These are phyloP conservation scores for Aethionema arabicum DNA, from an alignment of 345 rosid genomes.

Conservation along the genomic window DNA sequence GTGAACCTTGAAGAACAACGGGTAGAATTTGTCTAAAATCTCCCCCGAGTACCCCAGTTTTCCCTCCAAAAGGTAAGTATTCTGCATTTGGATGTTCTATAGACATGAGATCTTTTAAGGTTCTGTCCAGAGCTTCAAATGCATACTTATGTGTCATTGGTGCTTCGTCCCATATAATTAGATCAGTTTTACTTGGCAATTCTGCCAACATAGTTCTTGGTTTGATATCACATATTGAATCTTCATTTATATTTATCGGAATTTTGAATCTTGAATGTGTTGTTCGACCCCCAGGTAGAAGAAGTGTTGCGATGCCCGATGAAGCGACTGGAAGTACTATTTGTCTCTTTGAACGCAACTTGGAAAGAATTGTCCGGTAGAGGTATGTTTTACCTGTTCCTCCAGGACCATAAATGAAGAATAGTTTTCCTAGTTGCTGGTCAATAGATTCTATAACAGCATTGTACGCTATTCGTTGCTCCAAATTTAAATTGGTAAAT, in stretches of 20 bases:
- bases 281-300: neutral
- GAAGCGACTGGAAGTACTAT: neutral
- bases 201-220: neutral
- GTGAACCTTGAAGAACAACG: no score
- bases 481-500: neutral
- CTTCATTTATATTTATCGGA: neutral
- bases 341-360: neutral
- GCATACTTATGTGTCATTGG: neutral
- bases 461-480: no score
- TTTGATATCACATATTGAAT: neutral
- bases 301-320: neutral
- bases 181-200: neutral
- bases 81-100: neutral
- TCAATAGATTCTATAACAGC: neutral
- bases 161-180: slow-evolving; percentile 1
- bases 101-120: neutral
- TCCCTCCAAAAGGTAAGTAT: neutral
- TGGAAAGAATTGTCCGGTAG: neutral
- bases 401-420: neutral
- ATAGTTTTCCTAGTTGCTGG: neutral
- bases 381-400: neutral
- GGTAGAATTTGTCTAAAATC: neutral
- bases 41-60: neutral
- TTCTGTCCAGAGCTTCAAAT: neutral
- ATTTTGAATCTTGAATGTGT: neutral